Conservation (phyloP, 1,284 basidiomycete species). For the Rhodotorula sp. region DNA sequence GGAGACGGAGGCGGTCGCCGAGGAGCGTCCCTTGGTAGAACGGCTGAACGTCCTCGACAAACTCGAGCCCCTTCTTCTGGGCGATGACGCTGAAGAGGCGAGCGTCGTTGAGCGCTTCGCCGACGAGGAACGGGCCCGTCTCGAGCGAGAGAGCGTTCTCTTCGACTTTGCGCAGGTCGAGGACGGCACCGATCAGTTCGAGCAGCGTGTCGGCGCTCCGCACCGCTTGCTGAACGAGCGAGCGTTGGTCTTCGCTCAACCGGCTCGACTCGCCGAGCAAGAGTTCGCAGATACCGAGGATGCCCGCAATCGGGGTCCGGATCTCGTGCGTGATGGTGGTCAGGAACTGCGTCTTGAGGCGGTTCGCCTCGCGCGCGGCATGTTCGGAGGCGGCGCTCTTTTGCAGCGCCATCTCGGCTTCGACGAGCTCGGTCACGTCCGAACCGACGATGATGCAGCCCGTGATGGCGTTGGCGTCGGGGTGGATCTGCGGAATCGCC, state of each 20-base stretch:
- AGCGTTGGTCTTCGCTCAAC: slow-evolving; percentile 3
- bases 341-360: slow-evolving; percentile 51
- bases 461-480: slow-evolving; percentile 37
- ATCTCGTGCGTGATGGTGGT: slow-evolving; percentile 41
- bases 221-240: slow-evolving; percentile 26
- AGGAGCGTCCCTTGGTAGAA: slow-evolving; percentile 30
- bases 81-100: slow-evolving; percentile 49
- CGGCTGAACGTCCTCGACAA: slow-evolving; percentile 43
- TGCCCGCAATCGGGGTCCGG: slow-evolving; percentile 31
- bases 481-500: slow-evolving; percentile 9
- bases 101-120: slow-evolving; percentile 47
- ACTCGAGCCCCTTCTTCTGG: slow-evolving; percentile 48
- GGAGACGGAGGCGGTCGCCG: slow-evolving; percentile 42
- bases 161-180: slow-evolving; percentile 52
- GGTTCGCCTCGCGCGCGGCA: slow-evolving; percentile 49
- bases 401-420: slow-evolving; percentile 46
- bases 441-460: slow-evolving; percentile 48
- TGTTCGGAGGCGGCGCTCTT: slow-evolving; percentile 48
- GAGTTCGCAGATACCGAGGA: slow-evolving; percentile 41
- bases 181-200: slow-evolving; percentile 41
- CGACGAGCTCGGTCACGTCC: slow-evolving; percentile 48
- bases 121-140: slow-evolving; percentile 46
- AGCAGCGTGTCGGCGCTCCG: slow-evolving; percentile 42
- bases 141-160: slow-evolving; percentile 50
- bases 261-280: slow-evolving; percentile 33